These are phyloP conservation scores for Rhodosporidiobolus sp. DNA, from an alignment of 768 basidiomycete species.

Conservation along the genomic window DNA sequence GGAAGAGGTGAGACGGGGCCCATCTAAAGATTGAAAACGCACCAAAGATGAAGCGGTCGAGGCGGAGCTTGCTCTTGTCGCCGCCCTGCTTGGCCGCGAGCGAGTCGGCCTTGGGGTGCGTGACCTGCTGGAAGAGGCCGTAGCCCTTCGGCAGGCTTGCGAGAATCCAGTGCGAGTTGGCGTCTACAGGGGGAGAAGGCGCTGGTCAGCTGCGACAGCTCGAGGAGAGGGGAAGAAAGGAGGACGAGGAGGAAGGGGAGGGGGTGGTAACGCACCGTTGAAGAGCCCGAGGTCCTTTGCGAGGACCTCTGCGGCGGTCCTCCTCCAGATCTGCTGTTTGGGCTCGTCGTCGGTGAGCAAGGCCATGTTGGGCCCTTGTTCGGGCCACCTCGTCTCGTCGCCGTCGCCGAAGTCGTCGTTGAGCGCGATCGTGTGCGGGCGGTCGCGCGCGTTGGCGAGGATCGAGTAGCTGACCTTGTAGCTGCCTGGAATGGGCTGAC, in stretches of 20 bases:
- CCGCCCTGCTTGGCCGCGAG: not conserved
- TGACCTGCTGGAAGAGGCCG: slow-evolving; percentile 34
- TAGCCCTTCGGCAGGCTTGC: slow-evolving; percentile 28
- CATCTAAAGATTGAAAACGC: not conserved
- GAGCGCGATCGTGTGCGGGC: slow-evolving; percentile 17
- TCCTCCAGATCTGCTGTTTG: slow-evolving; percentile 31
- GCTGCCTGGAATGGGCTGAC: not conserved
- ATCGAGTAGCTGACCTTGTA: not conserved
- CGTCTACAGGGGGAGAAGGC: not conserved
- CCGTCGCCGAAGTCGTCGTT: slow-evolving; percentile 14
- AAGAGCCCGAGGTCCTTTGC: slow-evolving; percentile 23
- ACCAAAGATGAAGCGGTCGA: slow-evolving; percentile 37
- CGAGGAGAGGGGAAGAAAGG: not conserved
- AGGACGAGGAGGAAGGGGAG: not conserved
- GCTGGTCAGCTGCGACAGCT: not conserved
- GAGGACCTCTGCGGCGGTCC: slow-evolving; percentile 22
- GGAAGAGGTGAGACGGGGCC: too few species aligned
- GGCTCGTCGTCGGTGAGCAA: slow-evolving; percentile 7
- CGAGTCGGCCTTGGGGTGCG: slow-evolving; percentile 25
- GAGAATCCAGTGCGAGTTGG: slow-evolving; percentile 23
- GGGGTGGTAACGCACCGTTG: slow-evolving; percentile 8
- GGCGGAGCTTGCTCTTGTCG: slow-evolving; percentile 8
- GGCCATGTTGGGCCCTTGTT: slow-evolving; percentile 14
- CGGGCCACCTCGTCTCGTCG: slow-evolving; percentile 15
- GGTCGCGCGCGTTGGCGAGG: not conserved